Conservation (phyloP, 768 basidiomycete species). For the Leccinum sublutescens region DNA sequence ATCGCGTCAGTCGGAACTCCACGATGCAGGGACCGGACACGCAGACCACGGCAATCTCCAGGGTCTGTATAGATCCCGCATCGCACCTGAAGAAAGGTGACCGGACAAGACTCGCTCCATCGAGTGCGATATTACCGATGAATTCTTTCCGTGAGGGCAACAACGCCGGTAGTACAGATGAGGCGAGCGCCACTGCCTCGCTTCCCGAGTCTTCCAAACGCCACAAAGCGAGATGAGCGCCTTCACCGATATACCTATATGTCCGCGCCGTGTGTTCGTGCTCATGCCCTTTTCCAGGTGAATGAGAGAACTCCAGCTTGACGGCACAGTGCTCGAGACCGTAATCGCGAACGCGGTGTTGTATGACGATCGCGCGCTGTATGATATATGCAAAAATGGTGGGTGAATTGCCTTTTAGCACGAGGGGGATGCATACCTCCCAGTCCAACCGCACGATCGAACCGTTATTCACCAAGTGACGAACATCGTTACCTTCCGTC, state of each 20-base stretch:
- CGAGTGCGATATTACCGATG: constrained; percentile 20
- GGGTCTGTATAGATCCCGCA: constrained; percentile 18
- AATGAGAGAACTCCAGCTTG: constrained; percentile 8
- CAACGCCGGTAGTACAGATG: constrained; percentile 11
- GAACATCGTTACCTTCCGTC: constrained; percentile 8
- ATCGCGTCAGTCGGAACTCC: constrained; percentile 19
- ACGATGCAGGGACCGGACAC: constrained; percentile 22
- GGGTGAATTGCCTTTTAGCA: background rate
- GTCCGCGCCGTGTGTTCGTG: constrained; percentile 10
- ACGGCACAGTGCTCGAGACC: constrained; percentile 23
- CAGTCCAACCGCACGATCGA: constrained; percentile 23
- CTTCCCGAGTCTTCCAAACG: constrained; percentile 12
- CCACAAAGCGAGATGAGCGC: constrained; percentile 18
- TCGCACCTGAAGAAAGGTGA: constrained; percentile 17
- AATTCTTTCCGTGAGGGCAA: constrained; percentile 11
- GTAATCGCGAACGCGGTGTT: constrained; percentile 25
- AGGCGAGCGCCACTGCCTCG: constrained; percentile 3
- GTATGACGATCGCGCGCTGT: constrained; percentile 20
- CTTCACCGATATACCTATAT: constrained; percentile 16
- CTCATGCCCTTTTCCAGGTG: background rate
- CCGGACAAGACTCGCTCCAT: constrained; percentile 1
- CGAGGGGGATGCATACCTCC: constrained; percentile 4
- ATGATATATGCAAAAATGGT: background rate
- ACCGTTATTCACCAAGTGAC: constrained; percentile 15
- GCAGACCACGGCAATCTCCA: constrained; percentile 23